These are phyloP conservation scores for Ustulina deusta DNA, from an alignment of 2,329 filamentous ascomycete species.

Conservation along the genomic window DNA sequence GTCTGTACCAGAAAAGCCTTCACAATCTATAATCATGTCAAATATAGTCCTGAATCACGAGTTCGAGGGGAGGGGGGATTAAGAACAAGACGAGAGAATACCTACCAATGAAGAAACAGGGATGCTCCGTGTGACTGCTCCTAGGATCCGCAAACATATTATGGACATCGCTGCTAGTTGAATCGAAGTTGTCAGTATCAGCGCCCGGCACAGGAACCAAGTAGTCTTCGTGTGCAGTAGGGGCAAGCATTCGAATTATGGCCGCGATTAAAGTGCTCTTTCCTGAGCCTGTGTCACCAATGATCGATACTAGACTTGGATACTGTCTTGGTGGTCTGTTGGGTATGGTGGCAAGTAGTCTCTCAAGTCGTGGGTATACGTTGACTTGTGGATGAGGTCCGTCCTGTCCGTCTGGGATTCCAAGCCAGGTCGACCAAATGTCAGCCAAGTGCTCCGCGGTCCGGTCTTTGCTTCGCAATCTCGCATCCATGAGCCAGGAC, in stretches of 20 bases:
- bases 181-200: slow-evolving; percentile 1
- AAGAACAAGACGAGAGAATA: background rate
- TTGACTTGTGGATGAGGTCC: background rate
- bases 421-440: background rate
- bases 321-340: background rate
- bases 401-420: background rate
- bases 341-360: background rate
- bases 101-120: background rate
- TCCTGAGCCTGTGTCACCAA: background rate
- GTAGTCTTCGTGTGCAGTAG: no score
- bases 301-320: background rate
- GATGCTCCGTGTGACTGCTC: background rate
- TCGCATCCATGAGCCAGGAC: background rate
- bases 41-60: background rate
- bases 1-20: background rate
- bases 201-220: background rate
- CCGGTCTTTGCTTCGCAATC: background rate
- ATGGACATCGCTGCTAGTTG: background rate
- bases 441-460: background rate
- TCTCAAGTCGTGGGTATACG: background rate
- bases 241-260: no score
- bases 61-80: no score
- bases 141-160: background rate
- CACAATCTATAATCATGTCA: background rate
- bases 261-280: slow-evolving; percentile 2